Base-by-base conservation (phyloP, 306 rosid genomes). In the Pueraria montana region DNA sequence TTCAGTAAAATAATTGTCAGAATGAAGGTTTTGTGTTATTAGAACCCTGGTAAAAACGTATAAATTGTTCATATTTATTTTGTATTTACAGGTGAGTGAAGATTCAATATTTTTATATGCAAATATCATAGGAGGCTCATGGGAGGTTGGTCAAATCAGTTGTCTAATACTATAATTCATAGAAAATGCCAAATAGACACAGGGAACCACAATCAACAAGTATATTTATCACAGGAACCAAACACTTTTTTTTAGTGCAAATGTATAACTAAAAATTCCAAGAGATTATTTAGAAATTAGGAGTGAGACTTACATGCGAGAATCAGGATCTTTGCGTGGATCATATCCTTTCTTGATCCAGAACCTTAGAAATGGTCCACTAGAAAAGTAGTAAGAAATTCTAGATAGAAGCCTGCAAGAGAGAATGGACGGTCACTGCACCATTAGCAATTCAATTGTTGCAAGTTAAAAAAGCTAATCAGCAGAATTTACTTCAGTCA, bases 271-370 rank as follows among this genome's bases (percentile, higher is more conserved):
- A 38, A 14, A 30, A 50, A 64, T 68, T 46, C 36, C 42, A 61
- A 45, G 40, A 72, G n/a, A 63, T 59, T 53, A n/a, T 80, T 13
- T 58, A 56, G 49, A 76, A 62, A 40, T 50, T 58, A 53, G 45
- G 77, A 76, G 38, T 27, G 69, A 74, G 75, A 56, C 97, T 91
- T 80, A 96, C 98, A 88, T 90, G 87, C 92, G 91, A 89, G 98
- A 96, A 72, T 80, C 89, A 49, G 89, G 87, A 71, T 91, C 93
- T 84, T 92, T 91, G 74, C 99, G 96, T 69, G 98, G 99, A 89
- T 96, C 98, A 74, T 92, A 96, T 82, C 98, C 99, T 80, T 89
- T 96, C 90, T 83, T 96, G 68, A 96, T 93, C 99, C 98, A 92
- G 59, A 96, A 94, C 86, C 98, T 89, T 63, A 83, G 91, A 89